Conservation (phyloP, 345 rosid genomes). For the Hibiscus tridactylites region DNA sequence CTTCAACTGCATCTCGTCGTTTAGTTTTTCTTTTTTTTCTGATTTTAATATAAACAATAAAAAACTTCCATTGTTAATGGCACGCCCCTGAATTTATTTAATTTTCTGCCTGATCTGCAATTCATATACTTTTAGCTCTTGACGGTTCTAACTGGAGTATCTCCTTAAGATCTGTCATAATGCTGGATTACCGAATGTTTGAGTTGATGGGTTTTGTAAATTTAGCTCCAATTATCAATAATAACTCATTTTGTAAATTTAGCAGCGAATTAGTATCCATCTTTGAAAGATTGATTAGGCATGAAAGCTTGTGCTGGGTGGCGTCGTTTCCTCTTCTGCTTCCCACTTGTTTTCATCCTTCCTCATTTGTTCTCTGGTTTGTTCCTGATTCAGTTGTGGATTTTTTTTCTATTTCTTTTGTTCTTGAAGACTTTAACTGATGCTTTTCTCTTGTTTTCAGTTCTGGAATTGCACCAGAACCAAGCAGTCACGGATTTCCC, state of each 20-base stretch:
- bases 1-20: background rate
- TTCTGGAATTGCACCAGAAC: constrained; percentile 36
- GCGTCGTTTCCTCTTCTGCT: constrained; percentile 47
- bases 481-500: constrained; percentile 11
- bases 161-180: background rate
- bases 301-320: constrained; percentile 58
- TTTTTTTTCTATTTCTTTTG: background rate
- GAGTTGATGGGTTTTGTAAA: background rate
- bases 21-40: background rate
- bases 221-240: background rate
- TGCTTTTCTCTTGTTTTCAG: constrained; percentile 17
- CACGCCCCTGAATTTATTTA: background rate
- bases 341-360: constrained; percentile 52
- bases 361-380: constrained; percentile 52
- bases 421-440: background rate
- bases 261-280: background rate
- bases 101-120: background rate
- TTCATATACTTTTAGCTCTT: background rate
- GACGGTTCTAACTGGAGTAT: background rate
- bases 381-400: background rate
- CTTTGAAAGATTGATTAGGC: constrained; percentile 5
- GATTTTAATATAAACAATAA: too few species aligned
- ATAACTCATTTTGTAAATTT: background rate
- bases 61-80: background rate
- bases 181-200: background rate